Base-by-base conservation (phyloP, 768 basidiomycete genomes). In the Termitomyces sp. region DNA sequence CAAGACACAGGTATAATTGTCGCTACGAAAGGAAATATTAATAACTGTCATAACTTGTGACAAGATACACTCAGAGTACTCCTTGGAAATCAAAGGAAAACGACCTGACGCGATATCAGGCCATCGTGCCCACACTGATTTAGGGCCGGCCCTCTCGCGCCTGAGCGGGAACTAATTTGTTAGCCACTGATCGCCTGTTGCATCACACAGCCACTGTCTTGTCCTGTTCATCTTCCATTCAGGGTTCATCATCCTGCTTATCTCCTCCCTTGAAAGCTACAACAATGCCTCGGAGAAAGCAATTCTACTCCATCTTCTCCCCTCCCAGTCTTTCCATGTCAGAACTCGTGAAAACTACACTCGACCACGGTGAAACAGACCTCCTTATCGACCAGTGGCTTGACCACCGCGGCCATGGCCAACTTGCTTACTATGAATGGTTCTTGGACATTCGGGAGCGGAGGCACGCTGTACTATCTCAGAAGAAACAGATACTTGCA, bases 371-470 rank as follows among this genome's bases (percentile, higher is more conserved):
- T 63, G 80, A 85, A 18, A 89, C 88, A 1, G 87, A 89, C 74
- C 78, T 84, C 75, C 84, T 91, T 65, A 90, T 91, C 73, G 87
- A 91, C 78, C 88, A 86, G 70, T 91, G 89, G 89, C 85, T 91
- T 47, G 87, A 90, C 68, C 87, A 89, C 67, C 82, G 83, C 66
- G 76, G 75, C 46, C 69, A 69, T 54, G 76, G 75, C 12, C 84
- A 87, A 61, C 86, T 89, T 74, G 80, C 84, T 48, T 90, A 90
- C 68, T 82, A 83, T 70, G 87, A 89, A 55, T 91, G 89, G 89
- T 91, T 91, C 65, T 78, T 78, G 61, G 83, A 81, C 58, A 81
- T 88, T 12, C 78, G 88, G 54, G 86, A 88, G 66, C 79, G 86
- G 55, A 85, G 81, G 65, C 83, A 88, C 61, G 78, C 79, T 34